Percentiles rank a stretch among this genome's conserved stretches.
These are phyloP conservation scores for Begonia masoniana DNA, from an alignment of 306 rosid genomes.

Conservation along the genomic window DNA sequence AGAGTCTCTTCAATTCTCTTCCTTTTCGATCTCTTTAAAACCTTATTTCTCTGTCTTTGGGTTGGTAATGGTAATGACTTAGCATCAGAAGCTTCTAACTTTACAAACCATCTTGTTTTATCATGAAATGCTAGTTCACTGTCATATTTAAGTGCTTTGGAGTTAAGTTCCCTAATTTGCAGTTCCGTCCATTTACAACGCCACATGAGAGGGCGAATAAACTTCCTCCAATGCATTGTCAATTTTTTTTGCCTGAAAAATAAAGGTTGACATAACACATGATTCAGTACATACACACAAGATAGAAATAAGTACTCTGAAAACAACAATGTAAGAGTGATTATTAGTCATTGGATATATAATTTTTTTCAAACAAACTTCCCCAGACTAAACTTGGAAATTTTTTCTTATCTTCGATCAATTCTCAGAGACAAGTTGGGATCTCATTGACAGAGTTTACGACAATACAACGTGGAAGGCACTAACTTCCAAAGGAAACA, in stretches of 20 bases:
- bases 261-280: slow-evolving; percentile 7
- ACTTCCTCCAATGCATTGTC: slow-evolving; percentile 61
- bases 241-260: slow-evolving; percentile 43
- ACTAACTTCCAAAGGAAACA: too few relatives aligned
- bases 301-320: not conserved
- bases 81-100: slow-evolving; percentile 38
- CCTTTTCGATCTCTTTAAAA: slow-evolving; percentile 58
- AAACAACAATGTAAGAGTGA: not conserved
- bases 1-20: slow-evolving; percentile 60
- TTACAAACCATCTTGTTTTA: slow-evolving; percentile 28
- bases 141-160: slow-evolving; percentile 41
- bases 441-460: too few relatives aligned
- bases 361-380: not conserved
- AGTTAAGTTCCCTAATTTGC: slow-evolving; percentile 41
- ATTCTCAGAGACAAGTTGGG: too few relatives aligned
- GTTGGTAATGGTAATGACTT: slow-evolving; percentile 56
- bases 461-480: too few relatives aligned
- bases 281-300: not conserved
- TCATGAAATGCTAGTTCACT: slow-evolving; percentile 42
- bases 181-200: slow-evolving; percentile 80
- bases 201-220: slow-evolving; percentile 48
- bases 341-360: not conserved
- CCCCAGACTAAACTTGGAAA: not conserved
- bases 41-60: slow-evolving; percentile 20
- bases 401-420: too few relatives aligned